phyloP scores from a whole-genome alignment of 2,329 filamentous ascomycete genomes.

The Calonectria hongkongensis region DNA sequence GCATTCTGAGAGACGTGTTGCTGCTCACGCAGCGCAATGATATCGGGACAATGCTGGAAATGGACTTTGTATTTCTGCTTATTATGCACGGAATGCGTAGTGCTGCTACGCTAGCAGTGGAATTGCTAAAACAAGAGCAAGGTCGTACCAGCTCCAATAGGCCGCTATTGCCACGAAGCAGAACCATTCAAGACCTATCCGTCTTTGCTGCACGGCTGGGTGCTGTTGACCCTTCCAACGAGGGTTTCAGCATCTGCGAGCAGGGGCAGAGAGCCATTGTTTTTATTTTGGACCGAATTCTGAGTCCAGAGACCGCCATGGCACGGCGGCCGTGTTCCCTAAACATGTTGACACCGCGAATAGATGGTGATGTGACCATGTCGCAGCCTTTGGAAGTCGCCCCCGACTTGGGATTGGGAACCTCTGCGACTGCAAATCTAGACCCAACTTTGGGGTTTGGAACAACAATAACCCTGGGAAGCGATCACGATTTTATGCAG shows the following conservation, averaged over 20 bases:
- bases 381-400: neutral
- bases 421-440: neutral
- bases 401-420: neutral
- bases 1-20: slow-evolving; percentile 7
- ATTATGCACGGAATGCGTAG: slow-evolving; percentile 25
- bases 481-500: slow-evolving; percentile 20
- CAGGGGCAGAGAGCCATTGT: slow-evolving; percentile 18
- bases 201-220: slow-evolving; percentile 23
- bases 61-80: slow-evolving; percentile 31
- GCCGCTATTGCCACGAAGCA: slow-evolving; percentile 3
- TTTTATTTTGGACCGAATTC: slow-evolving; percentile 23
- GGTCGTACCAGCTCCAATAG: neutral
- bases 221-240: slow-evolving; percentile 19
- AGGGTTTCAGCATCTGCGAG: slow-evolving; percentile 18
- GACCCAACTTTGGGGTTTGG: neutral
- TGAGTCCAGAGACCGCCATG: neutral
- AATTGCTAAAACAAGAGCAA: slow-evolving; percentile 29
- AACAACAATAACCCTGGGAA: slow-evolving; percentile 10
- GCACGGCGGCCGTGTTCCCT: neutral
- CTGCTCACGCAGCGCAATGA: slow-evolving; percentile 24
- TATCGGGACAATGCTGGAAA: slow-evolving; percentile 22
- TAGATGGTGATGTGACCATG: neutral
- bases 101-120: slow-evolving; percentile 15
- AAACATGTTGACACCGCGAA: neutral
- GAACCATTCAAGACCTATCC: slow-evolving; percentile 32